Evolutionary conservation across 2,329 filamentous ascomycete species (phyloP).

Genomic region (Aspergillus caelatus): DNA sequence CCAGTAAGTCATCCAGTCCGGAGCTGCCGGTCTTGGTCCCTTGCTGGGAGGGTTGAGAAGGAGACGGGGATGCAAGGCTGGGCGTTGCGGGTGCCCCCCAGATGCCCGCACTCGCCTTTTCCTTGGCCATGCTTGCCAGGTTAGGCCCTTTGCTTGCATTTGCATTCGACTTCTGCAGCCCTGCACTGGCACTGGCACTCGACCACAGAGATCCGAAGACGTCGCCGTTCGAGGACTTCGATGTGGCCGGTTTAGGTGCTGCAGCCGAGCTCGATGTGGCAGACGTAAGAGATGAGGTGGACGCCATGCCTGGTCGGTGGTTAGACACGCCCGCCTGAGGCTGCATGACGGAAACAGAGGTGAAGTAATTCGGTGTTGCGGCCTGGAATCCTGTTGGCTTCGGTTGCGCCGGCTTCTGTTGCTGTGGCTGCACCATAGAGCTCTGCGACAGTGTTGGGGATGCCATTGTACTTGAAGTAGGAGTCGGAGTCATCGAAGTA

Average conservation of each 20-base stretch:
- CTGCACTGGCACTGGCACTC: constrained; percentile 66
- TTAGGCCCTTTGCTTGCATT: constrained; percentile 69
- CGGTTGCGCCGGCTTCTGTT: constrained; percentile 46
- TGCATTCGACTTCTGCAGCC: constrained; percentile 72
- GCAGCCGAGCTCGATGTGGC: constrained; percentile 42
- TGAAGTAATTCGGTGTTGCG: constrained; percentile 90
- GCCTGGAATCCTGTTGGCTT: constrained; percentile 72
- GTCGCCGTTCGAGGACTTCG: constrained; percentile 65
- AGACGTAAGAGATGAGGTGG: constrained; percentile 42
- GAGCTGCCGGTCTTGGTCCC: constrained; percentile 38
- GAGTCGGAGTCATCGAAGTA: constrained; percentile 77
- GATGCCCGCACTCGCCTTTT: constrained; percentile 91
- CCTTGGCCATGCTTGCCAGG: constrained; percentile 93
- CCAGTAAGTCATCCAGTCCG: constrained; percentile 45
- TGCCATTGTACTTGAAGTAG: constrained; percentile 55
- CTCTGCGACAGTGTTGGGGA: constrained; percentile 58
- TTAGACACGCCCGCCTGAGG: constrained; percentile 30
- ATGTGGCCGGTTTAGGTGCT: constrained; percentile 53
- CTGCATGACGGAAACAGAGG: constrained; percentile 64
- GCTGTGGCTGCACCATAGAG: constrained; percentile 41
- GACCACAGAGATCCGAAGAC: constrained; percentile 88
- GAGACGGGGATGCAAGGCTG: constrained; percentile 55
- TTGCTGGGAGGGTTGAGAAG: constrained; percentile 35
- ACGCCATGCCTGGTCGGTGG: constrained; percentile 37
- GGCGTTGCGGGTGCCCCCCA: constrained; percentile 75